phyloP scores from a whole-genome alignment of 2,329 filamentous ascomycete species.

The Xylariaceae sp. region DNA sequence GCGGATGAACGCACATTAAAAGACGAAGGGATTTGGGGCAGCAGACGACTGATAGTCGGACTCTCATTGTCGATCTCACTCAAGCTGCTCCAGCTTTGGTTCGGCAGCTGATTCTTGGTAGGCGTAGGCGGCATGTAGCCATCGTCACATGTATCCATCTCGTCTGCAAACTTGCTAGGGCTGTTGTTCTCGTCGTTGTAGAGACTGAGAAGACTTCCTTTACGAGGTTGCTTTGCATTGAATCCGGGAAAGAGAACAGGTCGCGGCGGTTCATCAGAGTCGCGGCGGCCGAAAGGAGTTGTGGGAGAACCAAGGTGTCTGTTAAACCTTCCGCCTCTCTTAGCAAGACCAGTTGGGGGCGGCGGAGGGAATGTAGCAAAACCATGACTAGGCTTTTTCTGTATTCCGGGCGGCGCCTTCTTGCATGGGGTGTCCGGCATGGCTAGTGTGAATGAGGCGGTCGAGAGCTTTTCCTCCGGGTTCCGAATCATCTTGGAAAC shows the following conservation, averaged over 20 bases:
- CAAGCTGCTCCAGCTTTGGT: constrained; percentile 33
- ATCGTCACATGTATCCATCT: constrained; percentile 41
- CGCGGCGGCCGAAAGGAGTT: constrained; percentile 68
- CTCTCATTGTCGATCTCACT: constrained; percentile 40
- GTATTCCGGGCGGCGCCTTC: constrained; percentile 41
- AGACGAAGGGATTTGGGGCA: constrained; percentile 40
- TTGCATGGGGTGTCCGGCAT: constrained; percentile 98
- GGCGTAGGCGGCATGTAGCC: constrained; percentile 86
- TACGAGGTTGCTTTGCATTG: constrained; percentile 42
- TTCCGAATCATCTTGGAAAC: constrained; percentile 92
- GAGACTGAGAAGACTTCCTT: constrained; percentile 71
- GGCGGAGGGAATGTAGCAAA: constrained; percentile 62
- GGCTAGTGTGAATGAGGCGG: constrained; percentile 48
- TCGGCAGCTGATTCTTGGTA: constrained; percentile 62
- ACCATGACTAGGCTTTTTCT: constrained; percentile 49
- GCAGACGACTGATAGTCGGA: constrained; percentile 44
- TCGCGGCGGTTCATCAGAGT: constrained; percentile 52
- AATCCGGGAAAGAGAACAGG: constrained; percentile 63
- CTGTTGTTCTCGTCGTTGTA: constrained; percentile 67
- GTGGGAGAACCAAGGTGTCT: constrained; percentile 73
- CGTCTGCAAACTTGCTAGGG: constrained; percentile 44
- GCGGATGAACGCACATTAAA: constrained; percentile 27
- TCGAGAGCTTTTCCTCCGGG: constrained; percentile 59
- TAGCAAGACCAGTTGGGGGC: constrained; percentile 48
- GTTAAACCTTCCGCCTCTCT: constrained; percentile 56